Conservation (phyloP, 805 yeast genomes). For the Ogataea pignaliae region DNA sequence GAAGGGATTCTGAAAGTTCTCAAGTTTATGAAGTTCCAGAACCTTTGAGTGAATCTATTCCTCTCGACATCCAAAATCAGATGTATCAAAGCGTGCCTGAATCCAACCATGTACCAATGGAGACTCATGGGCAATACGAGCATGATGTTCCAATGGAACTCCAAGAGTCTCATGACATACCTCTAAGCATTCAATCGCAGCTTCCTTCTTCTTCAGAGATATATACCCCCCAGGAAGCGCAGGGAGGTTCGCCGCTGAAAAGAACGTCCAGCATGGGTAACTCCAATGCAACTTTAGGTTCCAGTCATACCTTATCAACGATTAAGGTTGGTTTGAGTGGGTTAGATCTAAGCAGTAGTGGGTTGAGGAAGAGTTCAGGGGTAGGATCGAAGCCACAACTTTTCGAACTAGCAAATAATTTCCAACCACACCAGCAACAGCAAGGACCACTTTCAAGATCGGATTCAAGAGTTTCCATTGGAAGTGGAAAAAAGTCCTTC, state of each 20-base stretch:
- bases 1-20: neutral
- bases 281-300: slow-evolving; percentile 8
- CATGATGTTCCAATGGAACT: slow-evolving; percentile 1
- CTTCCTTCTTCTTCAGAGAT: neutral
- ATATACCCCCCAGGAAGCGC: neutral
- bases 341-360: slow-evolving; percentile 25
- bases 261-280: slow-evolving; percentile 18
- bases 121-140: neutral
- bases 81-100: neutral
- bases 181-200: neutral
- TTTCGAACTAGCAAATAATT: slow-evolving; percentile 21
- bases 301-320: slow-evolving; percentile 19
- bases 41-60: neutral
- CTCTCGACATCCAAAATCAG: slow-evolving; percentile 4
- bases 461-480: slow-evolving; percentile 3
- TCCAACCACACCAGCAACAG: slow-evolving; percentile 31
- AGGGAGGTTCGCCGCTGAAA: slow-evolving; percentile 1
- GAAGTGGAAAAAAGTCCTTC: slow-evolving; percentile 27
- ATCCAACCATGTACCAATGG: neutral
- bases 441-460: slow-evolving; percentile 4
- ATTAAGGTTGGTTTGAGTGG: slow-evolving; percentile 31
- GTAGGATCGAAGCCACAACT: slow-evolving; percentile 29
- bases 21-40: slow-evolving; percentile 1
- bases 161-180: slow-evolving; percentile 8
- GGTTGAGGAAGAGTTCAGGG: slow-evolving; percentile 26